Evolutionary conservation across 768 basidiomycete genomes (phyloP), one percentile per base, ranked within the genome.

Genomic region (Mycena crocata): DNA sequence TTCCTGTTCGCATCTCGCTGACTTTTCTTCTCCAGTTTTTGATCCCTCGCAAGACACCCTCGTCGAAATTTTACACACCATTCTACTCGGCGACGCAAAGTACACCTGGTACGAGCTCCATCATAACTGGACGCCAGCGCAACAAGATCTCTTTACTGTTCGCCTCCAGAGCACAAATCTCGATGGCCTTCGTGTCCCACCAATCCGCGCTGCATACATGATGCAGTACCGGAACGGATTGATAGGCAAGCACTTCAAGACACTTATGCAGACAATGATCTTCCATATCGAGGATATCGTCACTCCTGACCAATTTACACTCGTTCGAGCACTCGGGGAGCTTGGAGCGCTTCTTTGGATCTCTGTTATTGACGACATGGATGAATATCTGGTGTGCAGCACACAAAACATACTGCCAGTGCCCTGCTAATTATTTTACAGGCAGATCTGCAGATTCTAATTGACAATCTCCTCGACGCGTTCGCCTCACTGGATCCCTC

Each of bases 11-110:
- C 21, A 13, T 19, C 15, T 28, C 35, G 24, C 23, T 56, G 2
- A 44, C 40, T 40, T 17, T 40, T 13, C 34, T 1, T 30, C 21
- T 17, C 4, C 13, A 63, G 62, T 55, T 15, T 56, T 63, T 5
- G 62, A 63, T 13, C 62, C 62, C 1, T 56, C 52, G 1, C 62
- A 56, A 26, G 62, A 63, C 21, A 63, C 62, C 19, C 62, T 56
- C 5, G 76, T 78, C 21, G 79, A 83, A 64, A 74, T 83, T 30
- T 71, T 83, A 0, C 81, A 83, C n/a, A n/a, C n/a, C n/a, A n/a
- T n/a, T n/a, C n/a, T n/a, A n/a, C n/a, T n/a, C n/a, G n/a, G n/a
- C n/a, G n/a, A n/a, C n/a, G n/a, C n/a, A n/a, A n/a, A n/a, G n/a
- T n/a, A n/a, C n/a, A n/a, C n/a, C n/a, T n/a, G n/a, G n/a, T n/a